Percentiles rank a stretch among this genome's conserved stretches.
Evolutionary conservation across 345 rosid genomes (phyloP).

Genomic region (Balakata baccata): DNA sequence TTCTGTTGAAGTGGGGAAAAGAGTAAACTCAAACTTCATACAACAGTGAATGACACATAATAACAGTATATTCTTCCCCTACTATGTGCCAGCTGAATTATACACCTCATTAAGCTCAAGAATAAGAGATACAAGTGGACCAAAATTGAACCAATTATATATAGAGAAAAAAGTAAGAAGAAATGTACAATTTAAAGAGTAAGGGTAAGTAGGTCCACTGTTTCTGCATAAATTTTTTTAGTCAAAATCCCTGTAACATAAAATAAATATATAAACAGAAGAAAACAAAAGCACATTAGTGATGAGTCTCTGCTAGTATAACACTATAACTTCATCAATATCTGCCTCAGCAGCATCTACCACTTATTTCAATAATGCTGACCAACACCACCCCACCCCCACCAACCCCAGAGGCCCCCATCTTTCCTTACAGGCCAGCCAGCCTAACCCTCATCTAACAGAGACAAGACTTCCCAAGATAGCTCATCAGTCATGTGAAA

Average conservation of each 20-base stretch:
- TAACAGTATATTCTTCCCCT: conserved; percentile 1
- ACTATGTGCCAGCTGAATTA: conserved; percentile 32
- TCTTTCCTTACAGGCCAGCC: neutral
- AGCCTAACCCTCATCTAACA: neutral
- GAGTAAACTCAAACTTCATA: conserved; percentile 23
- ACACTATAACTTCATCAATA: neutral
- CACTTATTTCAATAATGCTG: neutral
- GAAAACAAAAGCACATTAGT: too few species aligned
- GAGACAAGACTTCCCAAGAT: neutral
- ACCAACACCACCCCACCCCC: neutral
- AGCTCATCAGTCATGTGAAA: neutral
- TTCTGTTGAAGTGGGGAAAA: conserved; percentile 11
- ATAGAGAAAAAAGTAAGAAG: neutral
- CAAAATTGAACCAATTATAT: conserved; percentile 11
- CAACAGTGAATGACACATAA: conserved; percentile 25
- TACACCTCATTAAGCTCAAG: conserved; percentile 34
- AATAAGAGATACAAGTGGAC: conserved; percentile 25
- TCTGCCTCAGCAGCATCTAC: neutral
- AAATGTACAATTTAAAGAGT: conserved; percentile 36
- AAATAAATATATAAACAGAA: conserved; percentile 8
- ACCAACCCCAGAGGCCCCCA: neutral
- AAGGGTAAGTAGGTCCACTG: conserved; percentile 20
- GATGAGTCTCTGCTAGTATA: neutral
- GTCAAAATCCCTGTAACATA: conserved; percentile 21
- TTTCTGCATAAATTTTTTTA: conserved; percentile 12